Evolutionary conservation across 2,329 filamentous ascomycete species (phyloP).

Genomic region (Fusarium citri): DNA sequence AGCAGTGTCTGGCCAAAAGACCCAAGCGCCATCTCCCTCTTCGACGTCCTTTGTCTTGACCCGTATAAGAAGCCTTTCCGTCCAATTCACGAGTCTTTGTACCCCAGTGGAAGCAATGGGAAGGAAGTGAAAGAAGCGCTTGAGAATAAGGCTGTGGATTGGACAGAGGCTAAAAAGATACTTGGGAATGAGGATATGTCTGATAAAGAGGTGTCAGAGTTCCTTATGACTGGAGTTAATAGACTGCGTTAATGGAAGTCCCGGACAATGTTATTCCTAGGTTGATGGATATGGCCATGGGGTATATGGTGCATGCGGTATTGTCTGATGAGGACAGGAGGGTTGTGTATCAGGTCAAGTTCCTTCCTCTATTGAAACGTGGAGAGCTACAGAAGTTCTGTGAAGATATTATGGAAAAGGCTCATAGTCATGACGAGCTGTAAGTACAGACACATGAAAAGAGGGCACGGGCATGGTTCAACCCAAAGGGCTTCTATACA

Average conservation of each 20-base stretch:
- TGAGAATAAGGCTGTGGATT: background rate
- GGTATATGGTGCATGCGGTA: background rate
- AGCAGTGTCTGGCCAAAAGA: background rate
- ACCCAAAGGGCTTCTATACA: too few relatives aligned
- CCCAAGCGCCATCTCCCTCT: background rate
- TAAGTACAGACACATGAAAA: background rate
- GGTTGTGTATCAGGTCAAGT: background rate
- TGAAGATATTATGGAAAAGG: rapidly evolving
- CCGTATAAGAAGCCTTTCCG: background rate
- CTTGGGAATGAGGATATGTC: background rate
- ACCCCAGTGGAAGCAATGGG: background rate
- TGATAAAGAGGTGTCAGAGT: background rate
- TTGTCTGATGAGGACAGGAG: background rate
- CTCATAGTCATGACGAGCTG: background rate
- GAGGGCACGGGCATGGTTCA: rapidly evolving
- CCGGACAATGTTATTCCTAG: rapidly evolving
- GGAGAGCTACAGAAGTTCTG: background rate
- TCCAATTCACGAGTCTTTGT: rapidly evolving
- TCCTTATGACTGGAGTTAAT: rapidly evolving
- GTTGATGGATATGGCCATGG: background rate
- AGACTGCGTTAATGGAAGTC: rapidly evolving
- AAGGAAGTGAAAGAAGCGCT: background rate
- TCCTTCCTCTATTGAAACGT: background rate
- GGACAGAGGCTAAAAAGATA: background rate
- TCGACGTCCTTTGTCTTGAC: background rate